Percentiles rank a stretch among this genome's conserved stretches.
Evolutionary conservation across 176 grass and related monocot species (phyloP).

Genomic region (Thinopyrum elongatum): DNA sequence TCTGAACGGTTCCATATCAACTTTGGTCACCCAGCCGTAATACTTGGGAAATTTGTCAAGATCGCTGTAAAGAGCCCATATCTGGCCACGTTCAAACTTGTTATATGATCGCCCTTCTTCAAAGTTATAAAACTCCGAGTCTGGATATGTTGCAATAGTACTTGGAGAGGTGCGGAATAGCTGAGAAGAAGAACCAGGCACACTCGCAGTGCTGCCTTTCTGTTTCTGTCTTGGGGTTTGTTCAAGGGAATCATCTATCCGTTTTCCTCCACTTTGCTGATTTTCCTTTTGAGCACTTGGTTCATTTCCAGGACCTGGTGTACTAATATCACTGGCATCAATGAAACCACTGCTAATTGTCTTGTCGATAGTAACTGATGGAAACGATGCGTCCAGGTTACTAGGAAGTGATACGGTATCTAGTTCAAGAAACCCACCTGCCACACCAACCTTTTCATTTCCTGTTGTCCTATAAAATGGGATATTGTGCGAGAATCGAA

Average conservation of each 20-base stretch:
- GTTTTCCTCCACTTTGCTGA: constrained; percentile 20
- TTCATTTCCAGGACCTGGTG: neutral
- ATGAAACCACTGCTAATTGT: neutral
- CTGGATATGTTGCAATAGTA: constrained; percentile 35
- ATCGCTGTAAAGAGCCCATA: constrained; percentile 82
- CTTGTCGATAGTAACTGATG: constrained; percentile 27
- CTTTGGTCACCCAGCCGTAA: constrained; percentile 53
- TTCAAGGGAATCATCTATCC: constrained; percentile 14
- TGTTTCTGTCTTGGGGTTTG: constrained; percentile 17
- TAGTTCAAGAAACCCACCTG: constrained; percentile 64
- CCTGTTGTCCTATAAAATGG: constrained; percentile 54
- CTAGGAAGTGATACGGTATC: constrained; percentile 66
- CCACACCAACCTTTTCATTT: constrained; percentile 49
- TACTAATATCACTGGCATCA: neutral
- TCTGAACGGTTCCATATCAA: constrained; percentile 34
- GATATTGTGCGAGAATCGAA: constrained; percentile 72
- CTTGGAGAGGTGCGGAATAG: constrained; percentile 5
- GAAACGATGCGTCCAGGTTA: constrained; percentile 51
- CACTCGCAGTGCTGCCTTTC: neutral
- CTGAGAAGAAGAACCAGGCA: constrained; percentile 1
- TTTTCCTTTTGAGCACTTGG: constrained; percentile 22
- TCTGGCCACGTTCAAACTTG: constrained; percentile 56
- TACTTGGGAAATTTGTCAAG: constrained; percentile 69
- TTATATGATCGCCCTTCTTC: constrained; percentile 37
- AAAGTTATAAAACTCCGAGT: constrained; percentile 60